Evolutionary conservation across 2,329 filamentous ascomycete genomes (phyloP), one percentile per base, ranked within the genome.

Genomic region (Colletotrichum sp.): DNA sequence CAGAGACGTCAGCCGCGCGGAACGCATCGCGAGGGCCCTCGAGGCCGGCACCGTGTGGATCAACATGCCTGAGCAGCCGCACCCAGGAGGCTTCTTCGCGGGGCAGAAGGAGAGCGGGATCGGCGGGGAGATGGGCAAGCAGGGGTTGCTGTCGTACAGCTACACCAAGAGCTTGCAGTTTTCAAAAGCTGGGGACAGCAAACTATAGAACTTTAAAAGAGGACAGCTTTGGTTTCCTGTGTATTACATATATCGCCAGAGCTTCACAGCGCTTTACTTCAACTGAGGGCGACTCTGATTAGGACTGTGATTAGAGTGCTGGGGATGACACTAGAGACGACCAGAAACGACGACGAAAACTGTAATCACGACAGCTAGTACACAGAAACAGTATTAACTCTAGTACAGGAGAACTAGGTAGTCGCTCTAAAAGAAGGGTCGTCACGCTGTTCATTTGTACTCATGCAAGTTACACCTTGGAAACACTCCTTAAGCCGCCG

Each of bases 41-140:
- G 88, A 92, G 78, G 88, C 90, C 0, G 92, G 92, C 0, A 89
- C 84, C 13, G 89, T 93, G 1, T 93, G 90, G 88, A 89, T 93
- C 78, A 93, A 93, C 82, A 66, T 66, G 63, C 80, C 80, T 49
- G 82, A 83, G 76, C 65, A 80, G 25, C 83, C 83, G 11, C 80
- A 84, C 55, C 80, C 79, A 32, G 82, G 79, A 1, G 82, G 78
- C 8, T 84, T 79, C 69, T 83, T 84, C 69, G 78, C 79, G 27
- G 83, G 83, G 15, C 82, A 81, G 79, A 84, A 84, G 69, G 71
- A 82, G n/a, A 83, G 82, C 67, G 83, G 83, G 0, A 81, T 80
- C 34, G 81, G 82, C 9, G 83, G 83, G 15, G 83, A 84, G 79
- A 79, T 84, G 32, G 83, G 83, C 3, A 82, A 81, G 67, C 81